Evolutionary conservation across 306 rosid species (phyloP), one percentile per base, ranked within the genome.

Genomic region (Astragalus membranaceus): DNA sequence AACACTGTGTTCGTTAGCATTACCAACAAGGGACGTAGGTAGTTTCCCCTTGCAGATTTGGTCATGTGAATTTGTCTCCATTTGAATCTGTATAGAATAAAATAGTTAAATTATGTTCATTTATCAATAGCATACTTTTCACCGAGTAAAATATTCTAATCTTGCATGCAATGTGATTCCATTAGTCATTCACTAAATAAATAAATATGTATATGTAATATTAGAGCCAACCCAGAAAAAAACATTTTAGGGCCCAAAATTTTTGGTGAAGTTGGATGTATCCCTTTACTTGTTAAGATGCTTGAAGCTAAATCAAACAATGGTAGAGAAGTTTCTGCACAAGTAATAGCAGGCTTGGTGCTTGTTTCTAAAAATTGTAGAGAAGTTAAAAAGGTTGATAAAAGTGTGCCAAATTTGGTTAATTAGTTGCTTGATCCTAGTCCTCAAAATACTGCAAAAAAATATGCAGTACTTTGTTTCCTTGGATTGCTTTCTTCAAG

Each of bases 371-470:
- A n/a, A 33, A 93, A 93, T 5, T 23, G 84, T 10, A 75, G 88
- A 59, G 96, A 90, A 66, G 92, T 85, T 35, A 90, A 86, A 61
- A 88, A 77, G 82, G 85, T 80, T 26, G 96, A 80, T 39, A 85
- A 85, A 50, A 87, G 96, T 66, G 96, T 93, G 37, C 98, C 98
- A n/a, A 87, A 80, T 62, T 64, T 93, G 79, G 98, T 93, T 23
- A n/a, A n/a, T n/a, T 88, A 87, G 78, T 75, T 93, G 90, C 97
- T 93, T 13, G 98, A 88, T 72, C 88, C 96, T 39, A 87, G 88
- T 70, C 92, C 92, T 0, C 92, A 84, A 10, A 93, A 93, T 72
- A 88, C 84, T 0, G 97, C 96, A 3, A 93, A 93, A 47, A 93
- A 93, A 63, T 90, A 93, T 46, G 96, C 97, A 54, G 90, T 93